Evolutionary conservation across 495 filamentous ascomycete genomes (phyloP).

Genomic region (Penicillium simplicissimum): DNA sequence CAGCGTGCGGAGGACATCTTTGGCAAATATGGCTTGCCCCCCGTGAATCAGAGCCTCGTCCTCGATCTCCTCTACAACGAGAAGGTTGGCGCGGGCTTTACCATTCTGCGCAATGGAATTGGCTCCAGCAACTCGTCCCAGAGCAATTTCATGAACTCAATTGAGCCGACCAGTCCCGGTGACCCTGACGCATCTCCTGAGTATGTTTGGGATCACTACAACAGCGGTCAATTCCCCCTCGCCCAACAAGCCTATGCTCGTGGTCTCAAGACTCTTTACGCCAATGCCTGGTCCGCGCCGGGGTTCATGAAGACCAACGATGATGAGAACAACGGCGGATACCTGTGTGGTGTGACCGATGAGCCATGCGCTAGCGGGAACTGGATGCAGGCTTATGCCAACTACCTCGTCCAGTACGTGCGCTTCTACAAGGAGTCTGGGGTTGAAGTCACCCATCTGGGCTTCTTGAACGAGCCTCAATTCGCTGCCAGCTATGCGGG

Average conservation of each 20-base stretch:
- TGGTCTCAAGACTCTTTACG: constrained; percentile 32
- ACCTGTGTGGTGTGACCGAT: constrained; percentile 50
- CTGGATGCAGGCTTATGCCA: constrained; percentile 58
- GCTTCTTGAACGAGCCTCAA: constrained; percentile 60
- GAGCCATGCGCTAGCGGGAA: constrained; percentile 48
- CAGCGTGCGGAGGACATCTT: constrained; percentile 3
- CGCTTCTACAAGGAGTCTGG: constrained; percentile 51
- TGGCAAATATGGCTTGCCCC: background rate
- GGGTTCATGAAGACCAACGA: constrained; percentile 60
- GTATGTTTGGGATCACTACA: constrained; percentile 1
- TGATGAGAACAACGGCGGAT: constrained; percentile 40
- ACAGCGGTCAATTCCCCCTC: constrained; percentile 1
- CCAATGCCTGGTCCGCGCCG: constrained; percentile 57
- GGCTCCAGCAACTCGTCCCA: constrained; percentile 2
- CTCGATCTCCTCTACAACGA: constrained; percentile 1
- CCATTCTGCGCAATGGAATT: constrained; percentile 9
- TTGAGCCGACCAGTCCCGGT: constrained; percentile 1
- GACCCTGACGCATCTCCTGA: background rate
- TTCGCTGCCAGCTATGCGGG: constrained; percentile 17
- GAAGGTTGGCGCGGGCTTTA: constrained; percentile 1
- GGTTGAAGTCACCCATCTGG: constrained; percentile 50
- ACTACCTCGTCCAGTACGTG: constrained; percentile 55
- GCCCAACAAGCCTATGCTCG: constrained; percentile 3
- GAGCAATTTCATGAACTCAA: constrained; percentile 7
- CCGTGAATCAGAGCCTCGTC: constrained; percentile 6